Evolutionary conservation across 1,139 yeast genomes (phyloP), one percentile per base, ranked within the genome.

Genomic region (Casaregolazyma lundiana): DNA sequence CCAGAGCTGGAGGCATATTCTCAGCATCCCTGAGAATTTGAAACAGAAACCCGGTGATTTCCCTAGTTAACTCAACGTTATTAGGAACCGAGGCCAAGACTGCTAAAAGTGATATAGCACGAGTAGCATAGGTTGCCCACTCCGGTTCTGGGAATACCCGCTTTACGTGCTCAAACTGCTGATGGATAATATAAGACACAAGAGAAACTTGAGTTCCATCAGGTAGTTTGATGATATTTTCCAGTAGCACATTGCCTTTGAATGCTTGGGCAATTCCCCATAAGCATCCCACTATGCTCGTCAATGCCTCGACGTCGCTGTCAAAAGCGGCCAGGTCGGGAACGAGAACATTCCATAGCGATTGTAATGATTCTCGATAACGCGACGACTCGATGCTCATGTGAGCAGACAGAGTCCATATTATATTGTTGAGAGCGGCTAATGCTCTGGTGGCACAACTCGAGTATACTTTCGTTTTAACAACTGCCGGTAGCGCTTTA

Each of bases 401-500:
- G n/a, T 42, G 21, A 4, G 58, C 48, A 29, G 55, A 50, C 32
- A 61, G 46, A 11, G 67, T 56, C 72, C 72, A 68, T 13, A 67
- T 59, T 17, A 64, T 46, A 48, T 90, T 90, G 64, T 87, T 88
- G 60, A 88, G 71, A 13, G 86, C 80, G 15, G 78, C 73, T 46
- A 86, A 67, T 2, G 81, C 72, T 55, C 84, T 78, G 20, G 77
- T 71, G 24, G 75, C 45, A 18, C 54, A 55, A 19, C 57, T 53
- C 9, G 52, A 44, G 18, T 49, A 44, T 3, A 45, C 34, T n/a
- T 61, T 26, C 8, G 46, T 43, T 8, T 47, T 47, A 13, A 54
- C 52, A 4, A 58, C 46, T 2, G 48, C 42, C 4, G 60, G 60
- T 9, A 60, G 41, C 1, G 57, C 54, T 7, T 40, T 36, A 11